Evolutionary conservation across 164 flowering plant genomes (phyloP), one percentile per base, ranked within the genome.

Genomic region (Stephania japonica): DNA sequence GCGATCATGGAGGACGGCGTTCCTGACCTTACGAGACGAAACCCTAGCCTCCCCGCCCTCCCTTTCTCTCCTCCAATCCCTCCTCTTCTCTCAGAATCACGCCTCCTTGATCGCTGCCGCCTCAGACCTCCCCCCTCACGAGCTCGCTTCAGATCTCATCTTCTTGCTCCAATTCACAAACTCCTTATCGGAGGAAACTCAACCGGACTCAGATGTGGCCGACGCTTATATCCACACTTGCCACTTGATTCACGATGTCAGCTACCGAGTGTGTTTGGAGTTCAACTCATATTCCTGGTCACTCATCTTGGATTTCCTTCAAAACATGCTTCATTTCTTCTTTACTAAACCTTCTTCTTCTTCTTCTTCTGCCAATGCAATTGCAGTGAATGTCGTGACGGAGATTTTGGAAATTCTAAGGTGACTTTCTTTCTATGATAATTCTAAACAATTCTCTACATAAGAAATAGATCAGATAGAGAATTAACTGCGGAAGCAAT

Each of bases 11-110:
- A 84, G 97, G 70, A 92, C 95, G 19, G 90, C 93, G 23, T 92
- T 94, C 75, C 81, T 92, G n/a, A 89, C 95, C 1, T 82, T 94
- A 43, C 80, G 99, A 44, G 99, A 94, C 82, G 97, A 91, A 82
- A 85, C 88, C 75, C 82, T 79, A 42, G 78, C 86, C 13, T 73
- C 81, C 69, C 86, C 88, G 1, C 72, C 86, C 11, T 76, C 67
- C 19, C 27, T 82, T 5, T 78, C 87, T 4, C 72, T 90, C 70
- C 89, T 91, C 70, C 84, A 87, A 73, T 65, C 69, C 21, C 84
- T 85, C 80, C 65, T 90, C 24, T 86, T 90, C 83, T 84, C 90
- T 43, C 89, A 91, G n/a, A 75, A 85, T 24, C 66, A 80, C 47
- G 42, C 83, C 43, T 69, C 83, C 43, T 69, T 91, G 62, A 24